Evolutionary conservation across 2,329 filamentous ascomycete species (phyloP).

Genomic region (Penicillium sp.): DNA sequence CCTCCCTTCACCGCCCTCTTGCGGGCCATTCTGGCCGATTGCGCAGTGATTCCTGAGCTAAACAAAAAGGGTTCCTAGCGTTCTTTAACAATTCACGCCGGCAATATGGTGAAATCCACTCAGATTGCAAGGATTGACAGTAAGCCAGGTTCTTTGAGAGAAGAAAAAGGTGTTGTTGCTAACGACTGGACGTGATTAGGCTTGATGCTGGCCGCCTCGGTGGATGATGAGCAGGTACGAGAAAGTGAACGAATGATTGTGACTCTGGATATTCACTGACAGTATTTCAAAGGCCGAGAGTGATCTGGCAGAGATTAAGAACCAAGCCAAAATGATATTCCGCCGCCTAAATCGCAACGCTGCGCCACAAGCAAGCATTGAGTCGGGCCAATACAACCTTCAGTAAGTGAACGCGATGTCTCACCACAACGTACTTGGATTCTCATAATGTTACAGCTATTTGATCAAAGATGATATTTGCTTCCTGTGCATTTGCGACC

Average conservation of each 20-base stretch:
- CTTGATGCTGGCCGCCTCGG: slow-evolving; percentile 90
- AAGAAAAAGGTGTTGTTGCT: slow-evolving; percentile 16
- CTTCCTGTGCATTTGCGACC: slow-evolving; percentile 92
- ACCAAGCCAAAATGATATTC: slow-evolving; percentile 85
- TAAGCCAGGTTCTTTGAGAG: slow-evolving; percentile 42
- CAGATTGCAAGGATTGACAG: slow-evolving; percentile 93
- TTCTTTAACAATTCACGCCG: slow-evolving; percentile 1
- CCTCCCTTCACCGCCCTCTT: slow-evolving; percentile 38
- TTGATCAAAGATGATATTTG: slow-evolving; percentile 78
- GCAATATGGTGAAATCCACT: slow-evolving; percentile 80
- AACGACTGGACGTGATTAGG: slow-evolving; percentile 54
- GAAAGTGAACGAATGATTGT: background rate
- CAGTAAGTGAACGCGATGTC: slow-evolving; percentile 62
- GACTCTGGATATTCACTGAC: slow-evolving; percentile 3
- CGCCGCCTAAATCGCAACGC: slow-evolving; percentile 85
- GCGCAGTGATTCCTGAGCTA: slow-evolving; percentile 12
- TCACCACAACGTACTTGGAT: background rate
- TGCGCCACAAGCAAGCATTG: slow-evolving; percentile 88
- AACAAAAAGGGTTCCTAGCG: slow-evolving; percentile 19
- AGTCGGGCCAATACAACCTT: slow-evolving; percentile 77
- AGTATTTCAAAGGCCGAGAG: slow-evolving; percentile 58
- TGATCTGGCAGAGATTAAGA: slow-evolving; percentile 82
- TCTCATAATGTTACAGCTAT: slow-evolving; percentile 60
- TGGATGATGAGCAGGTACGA: slow-evolving; percentile 79
- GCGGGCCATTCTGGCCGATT: slow-evolving; percentile 18